Base-by-base conservation (phyloP, 495 filamentous ascomycete genomes). In the Lophium mytilinum region DNA sequence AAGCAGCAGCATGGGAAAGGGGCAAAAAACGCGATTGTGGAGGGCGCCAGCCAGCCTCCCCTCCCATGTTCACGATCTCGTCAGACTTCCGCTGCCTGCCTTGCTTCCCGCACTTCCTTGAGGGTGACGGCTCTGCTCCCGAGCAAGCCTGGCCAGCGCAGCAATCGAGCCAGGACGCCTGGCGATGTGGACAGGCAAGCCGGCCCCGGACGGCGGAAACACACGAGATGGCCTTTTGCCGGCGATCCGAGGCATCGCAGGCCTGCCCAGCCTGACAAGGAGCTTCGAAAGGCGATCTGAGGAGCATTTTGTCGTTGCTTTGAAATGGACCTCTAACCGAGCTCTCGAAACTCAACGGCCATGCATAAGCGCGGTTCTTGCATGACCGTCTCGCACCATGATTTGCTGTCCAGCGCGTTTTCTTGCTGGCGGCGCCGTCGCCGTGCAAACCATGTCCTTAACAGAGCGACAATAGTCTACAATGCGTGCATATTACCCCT, bases 311-410 rank as follows among this genome's bases (percentile, higher is more conserved):
- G 12, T 54, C 42, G 43, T 39, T 66, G 58, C 63, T 66, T 66
- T 62, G 63, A 62, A 62, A 66, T 66, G 51, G 54, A 24, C 46
- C 56, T 60, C 63, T 62, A 66, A 66, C 59, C 63, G 63, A 66
- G 62, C 48, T 15, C 55, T 39, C 45, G 42, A 21, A 47, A 37
- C 36, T 53, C 49, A 66, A 66, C 63, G 63, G 54, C 56, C 57
- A 56, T 62, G 63, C 63, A 66, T 66, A 66, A 66, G 63, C 63
- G 63, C 57, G 46, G 50, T 53, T 54, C 55, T 62, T 56, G 48
- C 40, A 51, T 30, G 53, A 54, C 7, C 37, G 15, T 41, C 12
- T 41, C 24, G 30, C 37, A 6, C 53, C 33, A 11, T 66, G 63
- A 66, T 66, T 66, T 60, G 63, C 21, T 52, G 12, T 10, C 47